phyloP scores from a whole-genome alignment of 2,329 filamentous ascomycete species.

The Penicillium janthinellum region DNA sequence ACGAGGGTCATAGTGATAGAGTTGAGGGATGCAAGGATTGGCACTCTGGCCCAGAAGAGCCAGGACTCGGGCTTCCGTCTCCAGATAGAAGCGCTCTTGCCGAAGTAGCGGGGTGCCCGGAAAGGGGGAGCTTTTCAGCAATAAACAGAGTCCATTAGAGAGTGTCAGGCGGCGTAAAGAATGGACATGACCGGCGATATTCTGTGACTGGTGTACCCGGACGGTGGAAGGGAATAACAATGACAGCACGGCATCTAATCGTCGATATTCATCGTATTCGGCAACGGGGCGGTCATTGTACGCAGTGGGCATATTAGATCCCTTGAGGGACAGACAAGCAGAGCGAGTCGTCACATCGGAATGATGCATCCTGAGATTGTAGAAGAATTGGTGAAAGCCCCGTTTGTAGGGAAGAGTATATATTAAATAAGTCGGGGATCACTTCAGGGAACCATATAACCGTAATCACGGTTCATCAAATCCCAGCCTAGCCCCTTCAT shows the following conservation, averaged over 20 bases:
- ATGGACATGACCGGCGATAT: conserved; percentile 38
- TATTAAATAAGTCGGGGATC: not conserved
- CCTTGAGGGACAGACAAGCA: conserved; percentile 10
- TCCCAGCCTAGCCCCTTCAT: not conserved
- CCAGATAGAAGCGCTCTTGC: conserved; percentile 41
- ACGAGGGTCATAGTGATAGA: conserved; percentile 41
- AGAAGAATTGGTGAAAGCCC: not conserved
- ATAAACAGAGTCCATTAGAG: conserved; percentile 41
- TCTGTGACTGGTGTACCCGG: conserved; percentile 27
- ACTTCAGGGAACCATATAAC: not conserved
- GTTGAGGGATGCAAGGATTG: conserved; percentile 39
- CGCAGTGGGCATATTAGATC: conserved; percentile 5
- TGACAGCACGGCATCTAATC: conserved; percentile 33
- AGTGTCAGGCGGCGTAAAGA: conserved; percentile 38
- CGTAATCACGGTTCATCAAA: not conserved
- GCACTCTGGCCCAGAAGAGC: conserved; percentile 37
- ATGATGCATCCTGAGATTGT: conserved; percentile 16
- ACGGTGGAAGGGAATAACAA: conserved; percentile 37
- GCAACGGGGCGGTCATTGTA: not conserved
- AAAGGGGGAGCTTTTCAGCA: conserved; percentile 42
- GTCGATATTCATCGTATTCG: conserved; percentile 24
- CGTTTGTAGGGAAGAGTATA: not conserved
- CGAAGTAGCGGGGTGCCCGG: conserved; percentile 42
- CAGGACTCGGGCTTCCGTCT: conserved; percentile 45
- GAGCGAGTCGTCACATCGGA: conserved; percentile 14